Evolutionary conservation across 2,329 filamentous ascomycete species (phyloP).

Genomic region (Aspergillus sp.): DNA sequence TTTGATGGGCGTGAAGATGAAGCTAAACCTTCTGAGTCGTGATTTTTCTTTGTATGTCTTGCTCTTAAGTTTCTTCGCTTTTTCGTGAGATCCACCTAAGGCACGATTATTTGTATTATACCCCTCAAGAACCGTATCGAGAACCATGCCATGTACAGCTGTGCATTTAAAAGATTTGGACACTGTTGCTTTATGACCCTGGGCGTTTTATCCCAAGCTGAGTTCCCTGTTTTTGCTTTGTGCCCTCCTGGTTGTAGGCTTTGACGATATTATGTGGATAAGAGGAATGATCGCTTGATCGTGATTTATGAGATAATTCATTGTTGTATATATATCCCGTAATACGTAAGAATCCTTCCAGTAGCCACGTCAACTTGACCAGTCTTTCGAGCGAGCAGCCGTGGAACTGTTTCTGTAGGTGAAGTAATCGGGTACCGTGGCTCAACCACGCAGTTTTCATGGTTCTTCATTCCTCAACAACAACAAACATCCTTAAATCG

Average conservation of each 20-base stretch:
- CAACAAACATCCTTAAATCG: neutral
- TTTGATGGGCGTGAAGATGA: slow-evolving; percentile 44
- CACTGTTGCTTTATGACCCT: neutral
- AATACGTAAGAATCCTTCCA: neutral
- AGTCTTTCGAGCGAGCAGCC: neutral
- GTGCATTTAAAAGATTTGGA: neutral
- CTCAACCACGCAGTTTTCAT: neutral
- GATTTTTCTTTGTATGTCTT: neutral
- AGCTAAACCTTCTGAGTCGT: slow-evolving; percentile 7
- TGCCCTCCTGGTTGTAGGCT: neutral
- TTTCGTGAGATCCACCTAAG: neutral
- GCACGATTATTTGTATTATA: slow-evolving; percentile 6
- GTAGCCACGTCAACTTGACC: neutral
- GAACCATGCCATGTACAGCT: neutral
- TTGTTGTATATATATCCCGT: neutral
- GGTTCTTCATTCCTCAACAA: neutral
- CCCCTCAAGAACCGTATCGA: neutral
- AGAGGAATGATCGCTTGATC: slow-evolving; percentile 25
- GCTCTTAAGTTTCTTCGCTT: neutral
- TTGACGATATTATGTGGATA: slow-evolving; percentile 28
- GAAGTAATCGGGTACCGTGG: neutral
- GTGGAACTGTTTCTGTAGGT: neutral
- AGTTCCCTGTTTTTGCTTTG: slow-evolving; percentile 4
- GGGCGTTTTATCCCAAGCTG: slow-evolving; percentile 2
- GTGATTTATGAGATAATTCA: neutral